Evolutionary conservation across 2,329 filamentous ascomycete genomes (phyloP).

Genomic region (Ophiobolus disseminans): DNA sequence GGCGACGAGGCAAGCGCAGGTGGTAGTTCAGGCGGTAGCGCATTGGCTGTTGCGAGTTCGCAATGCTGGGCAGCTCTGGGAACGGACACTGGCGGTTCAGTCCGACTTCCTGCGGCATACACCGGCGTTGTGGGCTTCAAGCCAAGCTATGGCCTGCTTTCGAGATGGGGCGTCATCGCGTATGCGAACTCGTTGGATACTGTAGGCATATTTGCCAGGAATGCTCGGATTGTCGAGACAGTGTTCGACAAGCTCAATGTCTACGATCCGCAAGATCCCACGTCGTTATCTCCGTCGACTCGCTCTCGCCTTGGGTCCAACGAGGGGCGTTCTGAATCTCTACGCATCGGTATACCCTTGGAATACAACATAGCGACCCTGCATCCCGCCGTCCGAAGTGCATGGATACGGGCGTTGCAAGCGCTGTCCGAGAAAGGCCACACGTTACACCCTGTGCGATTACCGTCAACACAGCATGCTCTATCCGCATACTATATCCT

Average conservation of each 20-base stretch:
- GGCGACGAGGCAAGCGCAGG: conserved; percentile 48
- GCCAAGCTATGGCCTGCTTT: conserved; percentile 87
- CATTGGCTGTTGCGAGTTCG: conserved; percentile 75
- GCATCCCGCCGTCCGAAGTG: conserved; percentile 68
- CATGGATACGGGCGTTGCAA: conserved; percentile 71
- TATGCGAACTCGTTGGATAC: conserved; percentile 95
- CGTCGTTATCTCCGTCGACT: conserved; percentile 66
- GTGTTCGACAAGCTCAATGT: conserved; percentile 61
- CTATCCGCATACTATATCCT: conserved; percentile 95
- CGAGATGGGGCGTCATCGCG: conserved; percentile 83
- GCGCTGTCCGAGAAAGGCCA: conserved; percentile 70
- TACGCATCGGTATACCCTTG: conserved; percentile 64
- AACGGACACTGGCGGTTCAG: conserved; percentile 91
- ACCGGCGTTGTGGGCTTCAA: conserved; percentile 86
- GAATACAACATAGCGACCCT: conserved; percentile 93
- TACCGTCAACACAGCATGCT: conserved; percentile 84
- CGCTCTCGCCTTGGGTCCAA: conserved; percentile 54
- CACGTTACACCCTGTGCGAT: conserved; percentile 74
- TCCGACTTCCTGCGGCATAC: conserved; percentile 86
- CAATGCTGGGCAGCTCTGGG: conserved; percentile 76
- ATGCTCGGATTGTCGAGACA: conserved; percentile 55
- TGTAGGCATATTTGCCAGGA: conserved; percentile 74
- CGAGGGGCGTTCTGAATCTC: neutral
- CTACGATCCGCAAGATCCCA: conserved; percentile 76
- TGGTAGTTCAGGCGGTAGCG: conserved; percentile 87